Conservation (phyloP, 2,329 filamentous ascomycete genomes). For the Clarireedia sp. region DNA sequence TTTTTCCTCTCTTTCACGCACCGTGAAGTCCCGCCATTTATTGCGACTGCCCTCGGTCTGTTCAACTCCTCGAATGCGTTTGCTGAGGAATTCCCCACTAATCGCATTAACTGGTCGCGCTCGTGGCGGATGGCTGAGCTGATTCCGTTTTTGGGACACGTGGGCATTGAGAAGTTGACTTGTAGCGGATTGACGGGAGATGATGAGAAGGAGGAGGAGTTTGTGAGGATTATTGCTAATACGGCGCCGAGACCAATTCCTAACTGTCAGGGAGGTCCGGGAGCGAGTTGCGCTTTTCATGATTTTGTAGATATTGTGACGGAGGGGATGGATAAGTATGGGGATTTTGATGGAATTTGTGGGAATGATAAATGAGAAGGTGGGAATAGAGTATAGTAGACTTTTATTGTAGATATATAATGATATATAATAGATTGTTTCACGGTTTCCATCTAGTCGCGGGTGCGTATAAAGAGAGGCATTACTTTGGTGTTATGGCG, state of each 20-base stretch:
- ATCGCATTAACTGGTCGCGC: constrained; percentile 53
- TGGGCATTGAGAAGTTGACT: constrained; percentile 57
- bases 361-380: constrained; percentile 12
- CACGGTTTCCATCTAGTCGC: no score
- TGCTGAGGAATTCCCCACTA: constrained; percentile 58
- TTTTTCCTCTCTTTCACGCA: constrained; percentile 58
- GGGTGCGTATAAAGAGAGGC: neutral
- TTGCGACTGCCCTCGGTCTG: constrained; percentile 58
- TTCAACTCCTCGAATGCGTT: constrained; percentile 59
- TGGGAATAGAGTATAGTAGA: neutral
- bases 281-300: constrained; percentile 39
- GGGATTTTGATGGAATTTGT: constrained; percentile 27
- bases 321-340: constrained; percentile 31
- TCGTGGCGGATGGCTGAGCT: constrained; percentile 56
- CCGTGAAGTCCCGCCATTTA: constrained; percentile 60
- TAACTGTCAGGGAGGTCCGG: constrained; percentile 41
- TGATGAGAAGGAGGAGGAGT: constrained; percentile 42
- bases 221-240: constrained; percentile 45
- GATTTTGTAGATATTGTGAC: constrained; percentile 37
- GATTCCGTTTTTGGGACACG: constrained; percentile 57
- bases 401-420: neutral
- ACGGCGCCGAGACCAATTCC: constrained; percentile 41
- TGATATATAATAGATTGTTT: no score
- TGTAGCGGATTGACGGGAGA: constrained; percentile 47
- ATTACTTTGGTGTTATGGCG: neutral